These are phyloP conservation scores for Tylopilus subfusipes DNA, from an alignment of 768 basidiomycete genomes.

Conservation along the genomic window DNA sequence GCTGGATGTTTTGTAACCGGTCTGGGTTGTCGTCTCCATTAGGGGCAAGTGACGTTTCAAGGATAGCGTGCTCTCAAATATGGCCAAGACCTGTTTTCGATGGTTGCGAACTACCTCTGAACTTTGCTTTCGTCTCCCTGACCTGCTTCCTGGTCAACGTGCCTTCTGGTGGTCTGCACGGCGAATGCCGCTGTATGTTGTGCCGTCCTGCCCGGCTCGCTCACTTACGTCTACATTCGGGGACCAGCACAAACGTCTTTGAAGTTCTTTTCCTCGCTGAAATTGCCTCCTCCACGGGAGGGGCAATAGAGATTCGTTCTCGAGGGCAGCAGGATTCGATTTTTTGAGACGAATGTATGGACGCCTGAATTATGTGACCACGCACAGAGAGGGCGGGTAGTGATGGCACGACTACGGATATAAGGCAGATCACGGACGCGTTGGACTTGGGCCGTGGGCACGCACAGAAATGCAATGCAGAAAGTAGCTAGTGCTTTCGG, in stretches of 20 bases:
- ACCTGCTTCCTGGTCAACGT: constrained; percentile 16
- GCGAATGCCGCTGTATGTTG: constrained; percentile 6
- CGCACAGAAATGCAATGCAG: constrained; percentile 32
- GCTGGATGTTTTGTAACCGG: constrained; percentile 18
- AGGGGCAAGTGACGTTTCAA: not conserved
- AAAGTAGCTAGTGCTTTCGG: constrained; percentile 14
- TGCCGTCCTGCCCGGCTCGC: constrained; percentile 7
- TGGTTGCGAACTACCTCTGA: constrained; percentile 8
- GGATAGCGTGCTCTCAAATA: not conserved
- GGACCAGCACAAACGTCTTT: constrained; percentile 9
- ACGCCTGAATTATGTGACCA: constrained; percentile 8
- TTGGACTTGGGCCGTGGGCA: constrained; percentile 29
- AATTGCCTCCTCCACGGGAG: constrained; percentile 44
- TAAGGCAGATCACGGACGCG: constrained; percentile 10
- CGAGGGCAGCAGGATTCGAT: constrained; percentile 37
- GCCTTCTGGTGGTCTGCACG: constrained; percentile 1
- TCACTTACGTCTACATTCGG: constrained; percentile 16
- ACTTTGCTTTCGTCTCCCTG: constrained; percentile 26
- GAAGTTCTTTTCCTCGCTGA: constrained; percentile 26
- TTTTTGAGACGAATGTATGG: constrained; percentile 19
- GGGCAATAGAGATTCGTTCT: constrained; percentile 58
- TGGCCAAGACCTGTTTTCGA: constrained; percentile 35
- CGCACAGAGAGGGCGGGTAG: constrained; percentile 20
- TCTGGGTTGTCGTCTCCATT: constrained; percentile 1
- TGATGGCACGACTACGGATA: constrained; percentile 7